These are phyloP conservation scores for Glycyrrhiza uralensis DNA, from an alignment of 306 rosid genomes.

Conservation along the genomic window DNA sequence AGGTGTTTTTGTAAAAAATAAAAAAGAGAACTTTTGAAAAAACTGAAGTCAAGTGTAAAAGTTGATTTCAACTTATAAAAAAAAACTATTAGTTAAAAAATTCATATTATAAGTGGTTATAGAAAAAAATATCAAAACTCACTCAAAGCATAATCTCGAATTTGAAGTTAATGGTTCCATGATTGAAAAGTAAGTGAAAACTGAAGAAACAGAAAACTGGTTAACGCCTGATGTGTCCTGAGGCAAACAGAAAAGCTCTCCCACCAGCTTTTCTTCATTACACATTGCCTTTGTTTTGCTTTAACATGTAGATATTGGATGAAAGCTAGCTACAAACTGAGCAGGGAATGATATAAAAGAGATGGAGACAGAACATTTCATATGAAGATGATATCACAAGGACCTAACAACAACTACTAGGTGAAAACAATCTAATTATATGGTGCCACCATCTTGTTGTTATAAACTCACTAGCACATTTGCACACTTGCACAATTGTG, in stretches of 20 bases:
- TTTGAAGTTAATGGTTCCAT: conserved; percentile 10
- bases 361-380: conserved; percentile 33
- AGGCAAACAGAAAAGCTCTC: conserved; percentile 4
- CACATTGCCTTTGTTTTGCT: conserved; percentile 21
- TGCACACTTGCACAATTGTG: background rate
- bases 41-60: too few relatives aligned
- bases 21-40: too few relatives aligned
- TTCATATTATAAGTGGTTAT: too few relatives aligned
- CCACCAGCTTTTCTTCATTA: conserved; percentile 29
- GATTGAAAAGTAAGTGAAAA: conserved; percentile 26
- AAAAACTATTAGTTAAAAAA: too few relatives aligned
- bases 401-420: conserved; percentile 41
- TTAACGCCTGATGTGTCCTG: conserved; percentile 12
- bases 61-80: too few relatives aligned
- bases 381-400: conserved; percentile 27
- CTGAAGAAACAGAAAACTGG: conserved; percentile 23
- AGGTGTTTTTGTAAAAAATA: too few relatives aligned
- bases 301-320: conserved; percentile 28
- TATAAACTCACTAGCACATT: conserved; percentile 25
- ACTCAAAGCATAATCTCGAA: background rate
- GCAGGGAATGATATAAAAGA: conserved; percentile 10
- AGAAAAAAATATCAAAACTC: too few relatives aligned
- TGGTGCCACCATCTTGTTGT: background rate
- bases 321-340: conserved; percentile 5
- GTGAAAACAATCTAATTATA: conserved; percentile 2